Percentiles rank a stretch among this genome's conserved stretches.
Evolutionary conservation across 345 rosid species (phyloP).

Genomic region (Eucalyptus paniculata): DNA sequence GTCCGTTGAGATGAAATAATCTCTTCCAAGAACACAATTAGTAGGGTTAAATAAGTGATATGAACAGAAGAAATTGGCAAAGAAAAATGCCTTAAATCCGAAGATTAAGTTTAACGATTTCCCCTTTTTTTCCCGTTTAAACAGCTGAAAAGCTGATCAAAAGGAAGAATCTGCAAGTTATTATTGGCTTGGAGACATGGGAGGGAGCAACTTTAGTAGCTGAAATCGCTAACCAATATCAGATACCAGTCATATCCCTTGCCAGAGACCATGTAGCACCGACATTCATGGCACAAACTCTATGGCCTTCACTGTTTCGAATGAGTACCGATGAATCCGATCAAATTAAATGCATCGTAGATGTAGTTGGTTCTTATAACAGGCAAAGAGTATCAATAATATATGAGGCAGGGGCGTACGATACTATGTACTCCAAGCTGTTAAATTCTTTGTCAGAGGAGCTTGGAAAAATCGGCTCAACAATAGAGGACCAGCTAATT

Average conservation of each 20-base stretch:
- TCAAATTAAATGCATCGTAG: no score
- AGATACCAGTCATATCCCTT: conserved; percentile 30
- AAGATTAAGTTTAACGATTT: background rate
- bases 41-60: background rate
- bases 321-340: no score
- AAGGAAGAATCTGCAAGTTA: conserved; percentile 13
- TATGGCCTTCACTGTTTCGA: background rate
- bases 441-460: conserved; percentile 7
- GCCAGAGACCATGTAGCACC: conserved; percentile 16
- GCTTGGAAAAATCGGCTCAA: conserved; percentile 9
- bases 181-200: conserved; percentile 41
- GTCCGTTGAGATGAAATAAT: background rate
- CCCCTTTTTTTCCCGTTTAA: background rate
- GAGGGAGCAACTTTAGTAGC: conserved; percentile 29
- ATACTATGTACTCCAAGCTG: conserved; percentile 7
- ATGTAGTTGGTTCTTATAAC: conserved; percentile 5
- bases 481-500: conserved; percentile 21
- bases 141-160: conserved; percentile 26
- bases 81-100: background rate
- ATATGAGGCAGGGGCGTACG: conserved; percentile 18
- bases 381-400: conserved; percentile 26
- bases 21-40: background rate
- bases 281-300: conserved; percentile 13
- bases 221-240: conserved; percentile 11
- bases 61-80: background rate